Evolutionary conservation across 2,329 filamentous ascomycete species (phyloP), one percentile per base, ranked within the genome.

Genomic region (Tolypocladium sp.): DNA sequence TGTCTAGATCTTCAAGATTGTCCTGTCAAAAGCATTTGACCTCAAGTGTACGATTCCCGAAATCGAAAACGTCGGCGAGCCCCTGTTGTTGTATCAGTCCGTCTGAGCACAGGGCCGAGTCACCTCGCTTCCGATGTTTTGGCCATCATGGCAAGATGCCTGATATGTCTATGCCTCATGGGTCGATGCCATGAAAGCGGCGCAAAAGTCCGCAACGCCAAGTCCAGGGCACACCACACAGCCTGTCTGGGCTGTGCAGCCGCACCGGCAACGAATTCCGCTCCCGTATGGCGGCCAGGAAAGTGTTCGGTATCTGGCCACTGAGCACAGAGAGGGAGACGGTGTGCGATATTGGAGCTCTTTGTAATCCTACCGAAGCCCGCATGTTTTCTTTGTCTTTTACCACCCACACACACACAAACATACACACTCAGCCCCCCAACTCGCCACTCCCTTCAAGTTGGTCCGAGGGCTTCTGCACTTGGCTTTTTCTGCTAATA

Each of bases 11-110:
- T 99, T 99, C 85, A 99, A 99, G 76, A 99, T 99, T 68, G 94
- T 99, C 60, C 83, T 99, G 30, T 96, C 93, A 64, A 99, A 99
- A 77, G 94, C 94, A 2, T 99, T 99, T 72, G 94, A 99, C 73
- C 83, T 99, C 60, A 97, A 97, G 75, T 99, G 94, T 80, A 99
- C 94, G 37, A 97, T 99, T 71, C 94, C 94, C 55, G 94, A 99
- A 76, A 97, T 99, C 74, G 93, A 97, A 77, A 95, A 97, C 73
- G 89, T 97, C 59, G 94, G 94, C 76, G 94, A 99, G 76, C 94
- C 94, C 27, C 81, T 99, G 56, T 82, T 99, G 54, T 84, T 99
- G 64, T 99, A 99, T 72, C 90, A 92, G 74, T 86, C 84, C 55
- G 73, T 75, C 58, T 75, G 66, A 73, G 61, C 37, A 15, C 30